A percentile compares a stretch with the other conserved stretches of the same genome.
Evolutionary conservation across 2,329 filamentous ascomycete species (phyloP).

Genomic region (Xylaria sp.): DNA sequence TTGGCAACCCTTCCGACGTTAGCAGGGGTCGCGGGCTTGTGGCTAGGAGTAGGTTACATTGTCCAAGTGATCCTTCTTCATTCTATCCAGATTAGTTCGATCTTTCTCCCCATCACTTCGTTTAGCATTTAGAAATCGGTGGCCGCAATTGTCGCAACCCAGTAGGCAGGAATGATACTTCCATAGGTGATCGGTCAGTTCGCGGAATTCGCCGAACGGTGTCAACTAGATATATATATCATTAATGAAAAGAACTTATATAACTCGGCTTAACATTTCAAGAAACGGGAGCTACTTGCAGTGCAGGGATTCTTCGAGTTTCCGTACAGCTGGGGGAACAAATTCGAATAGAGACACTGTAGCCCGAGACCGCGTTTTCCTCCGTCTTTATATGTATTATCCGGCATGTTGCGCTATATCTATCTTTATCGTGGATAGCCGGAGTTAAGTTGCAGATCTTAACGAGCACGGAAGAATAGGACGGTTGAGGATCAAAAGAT

Average conservation of each 20-base stretch:
- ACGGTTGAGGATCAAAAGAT: background rate
- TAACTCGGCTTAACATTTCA: background rate
- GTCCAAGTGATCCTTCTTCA: slow-evolving; percentile 2
- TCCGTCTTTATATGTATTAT: background rate
- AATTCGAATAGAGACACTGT: slow-evolving; percentile 31
- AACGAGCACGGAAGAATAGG: background rate
- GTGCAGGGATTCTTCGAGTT: slow-evolving; percentile 3
- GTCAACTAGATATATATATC: background rate
- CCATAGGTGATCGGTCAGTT: slow-evolving; percentile 26
- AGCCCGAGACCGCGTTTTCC: slow-evolving; percentile 4
- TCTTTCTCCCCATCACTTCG: background rate
- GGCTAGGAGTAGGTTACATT: background rate
- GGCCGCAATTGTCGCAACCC: slow-evolving; percentile 15
- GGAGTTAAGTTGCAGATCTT: background rate
- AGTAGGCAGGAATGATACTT: slow-evolving; percentile 31
- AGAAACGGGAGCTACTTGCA: background rate
- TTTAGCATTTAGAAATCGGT: slow-evolving; percentile 15
- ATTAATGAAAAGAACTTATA: background rate
- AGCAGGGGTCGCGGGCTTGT: background rate
- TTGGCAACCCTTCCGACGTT: slow-evolving; percentile 2
- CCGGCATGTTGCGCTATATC: slow-evolving; percentile 18
- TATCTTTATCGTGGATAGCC: background rate
- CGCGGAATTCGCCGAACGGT: slow-evolving; percentile 20
- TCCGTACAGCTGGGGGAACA: slow-evolving; percentile 25
- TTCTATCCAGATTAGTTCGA: background rate